Evolutionary conservation across 1,284 basidiomycete genomes (phyloP), one percentile per base, ranked within the genome.

Genomic region (Fistulina hepatica): DNA sequence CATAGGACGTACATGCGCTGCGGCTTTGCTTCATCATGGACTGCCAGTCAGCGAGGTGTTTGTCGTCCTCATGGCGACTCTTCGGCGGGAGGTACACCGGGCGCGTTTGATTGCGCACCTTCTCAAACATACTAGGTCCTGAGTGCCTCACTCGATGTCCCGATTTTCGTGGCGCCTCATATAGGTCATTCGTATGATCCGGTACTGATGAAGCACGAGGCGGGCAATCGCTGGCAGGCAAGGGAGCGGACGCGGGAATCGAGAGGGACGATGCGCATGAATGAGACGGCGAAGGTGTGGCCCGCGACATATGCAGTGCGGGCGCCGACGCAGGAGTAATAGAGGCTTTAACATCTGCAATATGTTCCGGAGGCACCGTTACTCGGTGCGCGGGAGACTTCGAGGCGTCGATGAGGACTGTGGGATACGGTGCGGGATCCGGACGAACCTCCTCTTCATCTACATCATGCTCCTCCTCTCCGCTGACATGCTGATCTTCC

Each of bases 31-130:
- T 76, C 92, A 97, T 97, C 88, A 97, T 94, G 28, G 69, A 60
- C 53, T 90, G 77, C 88, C 91, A 97, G 52, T 85, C 84, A 20
- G 81, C 76, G 53, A 90, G 65, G 60, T 97, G 91, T 46, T 77
- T 83, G 40, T 71, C 61, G 54, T 95, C 91, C 57, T 95, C 92
- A 35, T 70, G 56, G 40, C 73, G 76, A 38, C 65, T 63, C 56
- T 95, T 95, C 7, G 91, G 91, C 13, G 91, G 92, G 7, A 95
- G 64, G 55, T 81, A 84, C 5, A 72, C 63, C 13, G 88, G 90
- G 17, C 91, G 68, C 1, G 83, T 88, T 55, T 73, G 80, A 57
- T 80, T 85, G 41, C 81, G 60, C 28, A 84, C 77, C 55, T 77
- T 81, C 51, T 88, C 81, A 15, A 86, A 65, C 11, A 61, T 57